Conservation (phyloP, 805 yeast species). For the Wickerhamomyces pijperi region DNA sequence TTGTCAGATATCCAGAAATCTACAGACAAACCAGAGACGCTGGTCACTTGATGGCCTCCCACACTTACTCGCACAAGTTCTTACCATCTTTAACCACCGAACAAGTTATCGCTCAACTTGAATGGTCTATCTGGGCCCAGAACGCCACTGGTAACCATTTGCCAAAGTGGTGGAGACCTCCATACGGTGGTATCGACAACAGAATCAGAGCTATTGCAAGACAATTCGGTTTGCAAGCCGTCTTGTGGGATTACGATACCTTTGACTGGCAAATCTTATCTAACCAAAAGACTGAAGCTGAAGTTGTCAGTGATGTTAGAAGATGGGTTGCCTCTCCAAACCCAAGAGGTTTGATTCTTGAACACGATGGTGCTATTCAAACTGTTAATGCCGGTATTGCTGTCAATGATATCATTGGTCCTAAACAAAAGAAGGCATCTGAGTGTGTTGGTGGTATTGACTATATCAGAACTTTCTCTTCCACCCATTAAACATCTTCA, state of each 20-base stretch:
- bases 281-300: slow-evolving; percentile 36
- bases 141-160: slow-evolving; percentile 82
- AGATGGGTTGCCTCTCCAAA: slow-evolving; percentile 31
- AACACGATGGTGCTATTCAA: slow-evolving; percentile 64
- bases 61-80: slow-evolving; percentile 88
- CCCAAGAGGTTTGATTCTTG: slow-evolving; percentile 60
- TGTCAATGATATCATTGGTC: slow-evolving; percentile 43
- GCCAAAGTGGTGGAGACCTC: slow-evolving; percentile 94
- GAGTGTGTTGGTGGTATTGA: slow-evolving; percentile 28
- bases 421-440: slow-evolving; percentile 64
- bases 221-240: slow-evolving; percentile 80
- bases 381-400: slow-evolving; percentile 65
- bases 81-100: slow-evolving; percentile 72
- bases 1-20: slow-evolving; percentile 65
- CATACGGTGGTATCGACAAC: slow-evolving; percentile 90
- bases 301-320: slow-evolving; percentile 44
- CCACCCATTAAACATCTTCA: neutral
- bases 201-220: slow-evolving; percentile 70
- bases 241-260: slow-evolving; percentile 85
- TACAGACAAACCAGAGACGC: slow-evolving; percentile 40
- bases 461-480: slow-evolving; percentile 10
- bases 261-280: slow-evolving; percentile 77
- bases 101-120: slow-evolving; percentile 75
- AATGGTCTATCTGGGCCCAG: slow-evolving; percentile 98
- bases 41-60: slow-evolving; percentile 80